Evolutionary conservation across 192 early-diverging fungal genomes (phyloP), one percentile per base, ranked within the genome.

Genomic region (Backusella parvicylindrica): DNA sequence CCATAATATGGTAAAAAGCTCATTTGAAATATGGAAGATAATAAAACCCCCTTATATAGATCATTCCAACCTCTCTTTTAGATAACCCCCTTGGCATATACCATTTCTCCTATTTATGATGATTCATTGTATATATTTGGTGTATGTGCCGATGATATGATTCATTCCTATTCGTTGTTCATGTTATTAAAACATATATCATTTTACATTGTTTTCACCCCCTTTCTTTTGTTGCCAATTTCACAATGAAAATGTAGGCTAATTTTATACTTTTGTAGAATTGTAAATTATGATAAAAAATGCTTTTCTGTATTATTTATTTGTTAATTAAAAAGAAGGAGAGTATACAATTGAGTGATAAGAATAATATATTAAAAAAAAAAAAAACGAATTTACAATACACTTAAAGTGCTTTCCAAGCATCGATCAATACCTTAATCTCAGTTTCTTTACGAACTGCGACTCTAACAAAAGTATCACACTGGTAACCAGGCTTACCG

Each of bases 401-500:
- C 21, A 37, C 23, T 56, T 68, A 80, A 28, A 89, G 70, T 2
- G 78, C 12, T 67, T 86, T 81, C 93, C 92, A 94, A 11, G 95
- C 94, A 2, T 77, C 64, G n/a, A 95, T 69, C 74, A 96, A 81
- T 53, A 92, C 81, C 72, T 88, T 87, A 11, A 92, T 86, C 84
- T 92, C 85, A 70, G 82, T 76, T 53, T 89, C 89, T 71, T 91
- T 84, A n/a, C 94, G 86, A 18, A 94, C 92, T 31, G 92, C 94
- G 36, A 94, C 84, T 41, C 95, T 87, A 31, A 96, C 86, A 87
- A 89, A 90, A 7, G 92, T 89, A 18, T 87, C 89, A 37, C 91
- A 83, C 32, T 88, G 82, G 76, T 96, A 96, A 6, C 95, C 95
- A 43, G 86, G 91, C 28, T 83, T 80, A 9, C 95, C 95, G 77